phyloP scores from a whole-genome alignment of 225 moss, liverwort and hornwort species.

The Ulota crispa region DNA sequence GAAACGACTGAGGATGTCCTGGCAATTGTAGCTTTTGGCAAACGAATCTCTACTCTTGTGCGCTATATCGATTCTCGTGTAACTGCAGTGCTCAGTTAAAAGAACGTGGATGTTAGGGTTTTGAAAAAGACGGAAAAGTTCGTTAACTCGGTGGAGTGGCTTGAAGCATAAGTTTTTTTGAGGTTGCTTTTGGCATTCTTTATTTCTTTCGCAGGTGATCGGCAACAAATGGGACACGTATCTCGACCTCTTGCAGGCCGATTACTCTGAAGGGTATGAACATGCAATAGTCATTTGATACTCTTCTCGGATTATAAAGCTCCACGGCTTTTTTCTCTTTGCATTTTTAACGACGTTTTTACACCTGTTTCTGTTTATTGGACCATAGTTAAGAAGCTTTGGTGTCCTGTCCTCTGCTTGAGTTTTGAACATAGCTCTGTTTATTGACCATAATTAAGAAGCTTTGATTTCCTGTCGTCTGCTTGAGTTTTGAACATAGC shows the following conservation, averaged over 20 bases:
- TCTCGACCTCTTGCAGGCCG: slow-evolving; percentile 88
- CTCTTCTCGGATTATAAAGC: not conserved
- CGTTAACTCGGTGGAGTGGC: not conserved
- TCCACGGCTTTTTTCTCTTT: not conserved
- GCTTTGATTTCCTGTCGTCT: not conserved
- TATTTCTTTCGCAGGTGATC: slow-evolving; percentile 59
- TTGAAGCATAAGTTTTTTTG: not conserved
- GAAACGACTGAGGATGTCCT: not conserved
- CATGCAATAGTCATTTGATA: not conserved
- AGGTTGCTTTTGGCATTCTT: not conserved
- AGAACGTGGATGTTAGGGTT: not conserved
- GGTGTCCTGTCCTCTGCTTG: not conserved
- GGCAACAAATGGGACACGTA: slow-evolving; percentile 96
- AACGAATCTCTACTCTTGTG: not conserved
- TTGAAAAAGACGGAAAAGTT: not conserved
- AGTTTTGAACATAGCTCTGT: not conserved
- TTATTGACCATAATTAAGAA: too few species aligned
- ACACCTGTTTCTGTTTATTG: not conserved
- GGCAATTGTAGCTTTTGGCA: not conserved
- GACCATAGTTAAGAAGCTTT: too few species aligned
- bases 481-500: not conserved
- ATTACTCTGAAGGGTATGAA: slow-evolving; percentile 84
- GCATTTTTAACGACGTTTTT: not conserved
- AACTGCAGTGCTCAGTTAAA: not conserved
- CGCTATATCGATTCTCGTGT: not conserved